Evolutionary conservation across 176 grass and related monocot genomes (phyloP).

Genomic region (Ensete ventricosum): DNA sequence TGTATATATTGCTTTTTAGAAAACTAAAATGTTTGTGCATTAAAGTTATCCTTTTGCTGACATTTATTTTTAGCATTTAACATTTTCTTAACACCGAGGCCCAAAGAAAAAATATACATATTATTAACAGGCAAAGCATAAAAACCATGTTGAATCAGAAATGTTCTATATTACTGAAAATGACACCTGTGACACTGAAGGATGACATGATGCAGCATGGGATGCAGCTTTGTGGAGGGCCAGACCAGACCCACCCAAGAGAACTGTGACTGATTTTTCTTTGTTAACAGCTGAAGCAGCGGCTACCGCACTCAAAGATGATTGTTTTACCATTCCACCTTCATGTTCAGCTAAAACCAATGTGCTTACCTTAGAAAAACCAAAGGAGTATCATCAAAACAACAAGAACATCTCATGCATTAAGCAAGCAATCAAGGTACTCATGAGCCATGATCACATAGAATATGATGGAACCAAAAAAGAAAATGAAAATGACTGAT

Average conservation of each 20-base stretch:
- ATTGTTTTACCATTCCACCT: constrained; percentile 70
- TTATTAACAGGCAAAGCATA: too few relatives aligned
- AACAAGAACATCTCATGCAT: background rate
- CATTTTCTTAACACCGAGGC: too few relatives aligned
- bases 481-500: background rate
- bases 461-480: background rate
- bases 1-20: too few relatives aligned
- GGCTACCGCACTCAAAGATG: constrained; percentile 59
- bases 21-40: too few relatives aligned
- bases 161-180: background rate
- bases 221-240: constrained; percentile 51
- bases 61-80: too few relatives aligned
- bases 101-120: too few relatives aligned
- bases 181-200: constrained; percentile 62
- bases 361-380: constrained; percentile 48
- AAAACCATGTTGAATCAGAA: too few relatives aligned
- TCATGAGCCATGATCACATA: background rate
- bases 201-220: constrained; percentile 77
- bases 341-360: constrained; percentile 76
- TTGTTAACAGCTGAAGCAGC: constrained; percentile 49
- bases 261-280: constrained; percentile 56
- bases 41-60: too few relatives aligned
- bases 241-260: constrained; percentile 62
- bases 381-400: background rate
- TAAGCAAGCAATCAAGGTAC: background rate